Evolutionary conservation across 306 rosid genomes (phyloP).

Genomic region (Cercis canadensis): DNA sequence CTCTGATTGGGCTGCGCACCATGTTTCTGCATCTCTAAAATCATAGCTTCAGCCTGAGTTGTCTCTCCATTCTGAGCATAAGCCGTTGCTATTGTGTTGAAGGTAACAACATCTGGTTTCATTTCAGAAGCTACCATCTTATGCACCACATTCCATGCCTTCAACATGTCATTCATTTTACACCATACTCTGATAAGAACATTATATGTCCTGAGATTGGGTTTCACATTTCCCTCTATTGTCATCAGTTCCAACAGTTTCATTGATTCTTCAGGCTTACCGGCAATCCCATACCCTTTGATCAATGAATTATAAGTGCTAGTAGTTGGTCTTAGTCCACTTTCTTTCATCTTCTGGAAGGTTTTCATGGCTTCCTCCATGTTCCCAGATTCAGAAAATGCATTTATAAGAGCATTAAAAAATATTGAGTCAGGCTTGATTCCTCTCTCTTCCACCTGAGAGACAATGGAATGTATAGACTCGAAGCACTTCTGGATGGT

Average conservation of each 20-base stretch:
- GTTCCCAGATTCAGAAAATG: slow-evolving; percentile 71
- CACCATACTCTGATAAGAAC: slow-evolving; percentile 72
- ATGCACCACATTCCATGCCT: slow-evolving; percentile 70
- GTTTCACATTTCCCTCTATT: slow-evolving; percentile 54
- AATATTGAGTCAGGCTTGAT: slow-evolving; percentile 68
- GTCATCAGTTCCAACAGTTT: slow-evolving; percentile 63
- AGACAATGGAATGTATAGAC: slow-evolving; percentile 54
- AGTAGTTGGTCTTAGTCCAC: slow-evolving; percentile 58
- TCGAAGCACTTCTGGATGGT: slow-evolving; percentile 64
- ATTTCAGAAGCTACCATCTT: slow-evolving; percentile 58
- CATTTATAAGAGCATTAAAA: slow-evolving; percentile 68
- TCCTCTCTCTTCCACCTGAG: slow-evolving; percentile 63
- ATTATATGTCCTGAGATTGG: slow-evolving; percentile 71
- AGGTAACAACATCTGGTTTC: slow-evolving; percentile 68
- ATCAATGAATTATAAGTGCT: slow-evolving; percentile 68
- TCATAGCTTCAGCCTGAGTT: slow-evolving; percentile 56
- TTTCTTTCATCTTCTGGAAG: slow-evolving; percentile 63
- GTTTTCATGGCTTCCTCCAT: slow-evolving; percentile 65
- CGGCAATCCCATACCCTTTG: slow-evolving; percentile 73
- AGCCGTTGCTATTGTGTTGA: slow-evolving; percentile 69
- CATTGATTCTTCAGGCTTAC: slow-evolving; percentile 67
- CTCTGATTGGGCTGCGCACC: slow-evolving; percentile 61
- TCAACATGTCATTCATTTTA: slow-evolving; percentile 43
- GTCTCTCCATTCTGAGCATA: slow-evolving; percentile 70
- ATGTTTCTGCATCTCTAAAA: slow-evolving; percentile 64